Base-by-base conservation (phyloP, 2,329 filamentous ascomycete genomes). In the Colletotrichum higginsianum region DNA sequence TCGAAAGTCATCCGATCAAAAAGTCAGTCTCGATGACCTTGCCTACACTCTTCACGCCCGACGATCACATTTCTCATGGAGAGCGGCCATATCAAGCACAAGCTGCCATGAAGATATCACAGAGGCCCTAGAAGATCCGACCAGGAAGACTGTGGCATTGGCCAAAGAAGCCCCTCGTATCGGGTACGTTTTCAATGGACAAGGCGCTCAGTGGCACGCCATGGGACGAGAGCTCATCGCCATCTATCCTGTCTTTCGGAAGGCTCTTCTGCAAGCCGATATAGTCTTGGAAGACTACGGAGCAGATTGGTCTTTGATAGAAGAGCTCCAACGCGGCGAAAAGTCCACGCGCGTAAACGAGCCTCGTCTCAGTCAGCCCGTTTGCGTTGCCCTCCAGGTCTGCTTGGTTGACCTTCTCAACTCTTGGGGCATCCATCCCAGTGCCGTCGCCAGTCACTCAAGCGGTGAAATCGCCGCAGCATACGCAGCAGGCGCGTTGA, bases 391-490 rank as follows among this genome's bases (percentile, higher is more conserved):
- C 0, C 73, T 89, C 1, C 87, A 89, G 74, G 75, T 89, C 3
- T 82, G 82, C 3, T 74, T 88, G 3, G 81, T 83, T 0, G 79
- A 84, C 11, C 77, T 88, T 2, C 76, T 89, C 1, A 55, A 79
- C 30, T 82, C 82, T 2, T 87, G 83, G 81, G 80, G 80, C 0
- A 77, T 88, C 18, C 71, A 65, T 4, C 83, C 85, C 0, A 56
- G 74, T 0, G 79, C 78, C 1, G 84, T 86, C 0, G 77, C 80
- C 2, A 84, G 86, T 1, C 86, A 87, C 73, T 86, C 84, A 0
- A 83, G 80, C 52, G 86, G 86, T 9, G 86, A 87, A 67, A 86
- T 87, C 42, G 84, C 76, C 0, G 85, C 85, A 5, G 86, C 86
- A 0, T 87, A 84, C 63, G 80, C 84, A 0, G 76, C 82, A 0